These are phyloP conservation scores for Porogramme epimiltina DNA, from an alignment of 1,284 basidiomycete genomes.

Conservation along the genomic window DNA sequence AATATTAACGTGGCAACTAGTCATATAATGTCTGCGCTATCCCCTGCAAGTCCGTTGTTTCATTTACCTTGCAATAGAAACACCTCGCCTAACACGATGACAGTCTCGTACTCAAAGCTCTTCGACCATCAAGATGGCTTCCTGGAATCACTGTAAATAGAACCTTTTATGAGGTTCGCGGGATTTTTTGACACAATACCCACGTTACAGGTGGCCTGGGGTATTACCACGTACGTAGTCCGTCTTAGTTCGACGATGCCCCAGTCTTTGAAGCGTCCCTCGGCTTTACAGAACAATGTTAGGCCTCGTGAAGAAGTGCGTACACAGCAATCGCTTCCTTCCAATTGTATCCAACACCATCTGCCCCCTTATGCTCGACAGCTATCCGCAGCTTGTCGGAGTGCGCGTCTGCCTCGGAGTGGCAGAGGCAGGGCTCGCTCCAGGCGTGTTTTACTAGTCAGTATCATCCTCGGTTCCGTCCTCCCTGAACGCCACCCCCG, in stretches of 20 bases:
- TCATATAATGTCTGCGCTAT: constrained; percentile 65
- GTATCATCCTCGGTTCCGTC: constrained; percentile 12
- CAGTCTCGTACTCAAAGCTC: constrained; percentile 36
- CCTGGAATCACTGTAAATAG: constrained; percentile 34
- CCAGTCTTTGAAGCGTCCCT: neutral
- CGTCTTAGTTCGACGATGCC: neutral
- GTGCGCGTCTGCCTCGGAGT: constrained; percentile 61
- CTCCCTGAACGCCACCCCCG: no score
- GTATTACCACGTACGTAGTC: constrained; percentile 25
- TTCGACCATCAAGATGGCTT: constrained; percentile 36
- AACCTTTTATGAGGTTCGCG: neutral
- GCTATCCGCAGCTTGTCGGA: constrained; percentile 63
- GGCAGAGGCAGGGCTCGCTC: constrained; percentile 70
- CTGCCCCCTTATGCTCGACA: constrained; percentile 21
- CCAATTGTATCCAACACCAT: neutral
- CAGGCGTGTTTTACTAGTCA: constrained; percentile 65
- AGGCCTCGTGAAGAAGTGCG: constrained; percentile 57
- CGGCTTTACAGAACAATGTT: constrained; percentile 49
- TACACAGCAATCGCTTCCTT: no score
- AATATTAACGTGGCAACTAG: constrained; percentile 30
- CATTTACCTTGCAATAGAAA: neutral
- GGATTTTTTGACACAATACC: neutral
- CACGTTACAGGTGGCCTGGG: constrained; percentile 26
- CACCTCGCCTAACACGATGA: neutral
- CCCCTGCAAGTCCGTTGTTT: constrained; percentile 53